phyloP scores from a whole-genome alignment of 176 grass and related monocot species.

The Triticum timopheevii region DNA sequence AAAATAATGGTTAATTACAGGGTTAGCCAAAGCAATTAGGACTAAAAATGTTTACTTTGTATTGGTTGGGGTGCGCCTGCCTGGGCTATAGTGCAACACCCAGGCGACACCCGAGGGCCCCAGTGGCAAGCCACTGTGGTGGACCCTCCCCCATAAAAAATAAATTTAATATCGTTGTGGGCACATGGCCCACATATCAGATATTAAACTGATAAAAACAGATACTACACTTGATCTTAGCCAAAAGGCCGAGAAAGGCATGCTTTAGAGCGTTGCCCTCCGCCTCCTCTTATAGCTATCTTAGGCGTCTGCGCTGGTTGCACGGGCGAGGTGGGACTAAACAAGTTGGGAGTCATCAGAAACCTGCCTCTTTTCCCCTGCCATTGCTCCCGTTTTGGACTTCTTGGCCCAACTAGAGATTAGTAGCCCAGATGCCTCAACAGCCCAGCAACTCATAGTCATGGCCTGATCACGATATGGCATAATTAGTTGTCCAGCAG shows the following conservation, averaged over 20 bases:
- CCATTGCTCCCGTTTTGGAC: not conserved
- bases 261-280: not conserved
- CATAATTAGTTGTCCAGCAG: too few species aligned
- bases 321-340: not conserved
- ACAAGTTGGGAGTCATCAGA: not conserved
- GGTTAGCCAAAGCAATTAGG: too few species aligned
- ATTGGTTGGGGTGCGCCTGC: not conserved
- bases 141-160: not conserved
- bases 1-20: not conserved
- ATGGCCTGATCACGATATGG: too few species aligned
- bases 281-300: not conserved
- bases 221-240: constrained; percentile 89
- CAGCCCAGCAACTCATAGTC: not conserved
- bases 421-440: not conserved
- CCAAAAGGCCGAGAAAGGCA: constrained; percentile 83
- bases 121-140: not conserved
- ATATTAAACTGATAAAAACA: constrained; percentile 84
- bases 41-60: not conserved
- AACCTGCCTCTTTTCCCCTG: not conserved
- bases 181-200: constrained; percentile 36
- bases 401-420: not conserved
- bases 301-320: not conserved
- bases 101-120: not conserved
- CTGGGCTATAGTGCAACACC: not conserved
- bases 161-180: too few species aligned